Evolutionary conservation across 2,329 filamentous ascomycete genomes (phyloP).

Genomic region (Trichoderma pleuroti): DNA sequence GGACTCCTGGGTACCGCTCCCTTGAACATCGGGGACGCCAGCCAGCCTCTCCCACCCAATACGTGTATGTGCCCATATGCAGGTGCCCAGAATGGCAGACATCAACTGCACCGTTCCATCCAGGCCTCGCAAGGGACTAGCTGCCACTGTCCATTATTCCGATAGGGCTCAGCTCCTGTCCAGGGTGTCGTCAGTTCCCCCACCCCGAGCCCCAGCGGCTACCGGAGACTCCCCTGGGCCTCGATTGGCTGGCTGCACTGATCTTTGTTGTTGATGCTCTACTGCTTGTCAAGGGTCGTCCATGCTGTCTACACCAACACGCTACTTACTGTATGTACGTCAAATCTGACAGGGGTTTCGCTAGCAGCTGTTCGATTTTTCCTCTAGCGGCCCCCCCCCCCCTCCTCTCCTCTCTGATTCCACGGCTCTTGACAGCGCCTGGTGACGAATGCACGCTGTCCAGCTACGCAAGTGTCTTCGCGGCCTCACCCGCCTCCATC

Average conservation of each 20-base stretch:
- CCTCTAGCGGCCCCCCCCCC: no score
- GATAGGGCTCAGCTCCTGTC: background rate
- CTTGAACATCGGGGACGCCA: background rate
- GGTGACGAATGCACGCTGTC: background rate
- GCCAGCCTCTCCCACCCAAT: background rate
- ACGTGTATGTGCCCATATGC: background rate
- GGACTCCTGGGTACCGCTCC: background rate
- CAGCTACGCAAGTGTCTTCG: slow-evolving; percentile 11
- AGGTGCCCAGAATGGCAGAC: background rate
- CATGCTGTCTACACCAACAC: background rate
- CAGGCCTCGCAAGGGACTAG: background rate
- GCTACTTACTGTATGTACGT: background rate
- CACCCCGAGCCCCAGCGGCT: background rate
- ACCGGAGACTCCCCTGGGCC: background rate
- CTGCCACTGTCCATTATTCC: background rate
- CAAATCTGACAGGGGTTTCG: background rate
- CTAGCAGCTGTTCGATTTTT: no score
- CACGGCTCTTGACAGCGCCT: background rate
- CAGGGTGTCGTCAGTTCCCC: background rate
- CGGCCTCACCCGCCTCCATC: background rate
- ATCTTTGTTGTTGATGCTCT: background rate
- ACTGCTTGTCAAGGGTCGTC: background rate
- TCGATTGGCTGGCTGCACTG: background rate
- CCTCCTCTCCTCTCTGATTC: background rate
- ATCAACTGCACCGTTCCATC: background rate